Conservation (phyloP, 2,329 filamentous ascomycete genomes). For the Fusarium sambucinum region DNA sequence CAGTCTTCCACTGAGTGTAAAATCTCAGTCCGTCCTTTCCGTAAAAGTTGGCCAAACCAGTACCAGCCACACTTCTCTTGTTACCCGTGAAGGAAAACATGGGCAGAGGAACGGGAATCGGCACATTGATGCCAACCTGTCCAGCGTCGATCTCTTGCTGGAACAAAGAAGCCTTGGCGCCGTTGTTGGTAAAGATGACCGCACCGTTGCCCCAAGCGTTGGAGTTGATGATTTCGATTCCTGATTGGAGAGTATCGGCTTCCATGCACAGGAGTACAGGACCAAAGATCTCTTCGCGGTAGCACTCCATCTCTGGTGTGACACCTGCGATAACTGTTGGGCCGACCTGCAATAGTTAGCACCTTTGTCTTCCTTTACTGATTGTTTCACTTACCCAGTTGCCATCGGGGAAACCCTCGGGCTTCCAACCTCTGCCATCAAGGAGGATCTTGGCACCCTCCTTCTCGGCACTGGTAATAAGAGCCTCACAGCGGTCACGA, state of each 20-base stretch:
- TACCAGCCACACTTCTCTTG: slow-evolving; percentile 88
- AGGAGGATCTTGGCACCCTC: slow-evolving; percentile 82
- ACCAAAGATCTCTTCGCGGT: slow-evolving; percentile 84
- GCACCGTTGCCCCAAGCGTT: slow-evolving; percentile 87
- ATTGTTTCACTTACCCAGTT: slow-evolving; percentile 58
- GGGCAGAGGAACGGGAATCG: slow-evolving; percentile 74
- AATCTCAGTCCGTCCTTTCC: slow-evolving; percentile 88
- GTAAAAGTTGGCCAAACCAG: slow-evolving; percentile 90
- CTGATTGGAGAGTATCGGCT: slow-evolving; percentile 77
- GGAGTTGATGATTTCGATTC: slow-evolving; percentile 80
- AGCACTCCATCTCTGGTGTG: slow-evolving; percentile 80
- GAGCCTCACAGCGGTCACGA: slow-evolving; percentile 76
- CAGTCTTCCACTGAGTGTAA: slow-evolving; percentile 94
- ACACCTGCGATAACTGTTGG: slow-evolving; percentile 84
- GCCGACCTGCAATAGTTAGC: slow-evolving; percentile 59
- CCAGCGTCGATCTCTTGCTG: slow-evolving; percentile 82
- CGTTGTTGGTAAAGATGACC: slow-evolving; percentile 81
- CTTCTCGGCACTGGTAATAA: slow-evolving; percentile 78
- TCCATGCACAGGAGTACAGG: slow-evolving; percentile 82
- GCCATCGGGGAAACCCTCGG: slow-evolving; percentile 77
- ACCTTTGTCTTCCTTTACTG: rapidly evolving
- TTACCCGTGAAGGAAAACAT: slow-evolving; percentile 77
- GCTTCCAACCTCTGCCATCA: slow-evolving; percentile 79
- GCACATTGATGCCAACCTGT: slow-evolving; percentile 83
- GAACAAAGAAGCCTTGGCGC: slow-evolving; percentile 78